Evolutionary conservation across 345 rosid genomes (phyloP).

Genomic region (Eucalyptus shirleyi): DNA sequence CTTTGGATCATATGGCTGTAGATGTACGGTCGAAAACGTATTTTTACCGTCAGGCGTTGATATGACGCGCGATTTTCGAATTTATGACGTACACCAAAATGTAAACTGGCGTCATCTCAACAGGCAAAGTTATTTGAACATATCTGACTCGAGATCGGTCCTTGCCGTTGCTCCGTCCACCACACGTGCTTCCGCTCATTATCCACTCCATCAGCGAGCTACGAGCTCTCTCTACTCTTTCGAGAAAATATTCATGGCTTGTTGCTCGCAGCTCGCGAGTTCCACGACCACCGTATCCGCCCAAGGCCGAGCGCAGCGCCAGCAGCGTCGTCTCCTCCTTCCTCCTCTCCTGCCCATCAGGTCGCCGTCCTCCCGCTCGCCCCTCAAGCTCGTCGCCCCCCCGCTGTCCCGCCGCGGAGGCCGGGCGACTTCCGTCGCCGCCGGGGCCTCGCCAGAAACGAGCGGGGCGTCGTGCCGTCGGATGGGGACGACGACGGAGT

Average conservation of each 20-base stretch:
- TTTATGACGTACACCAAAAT: background rate
- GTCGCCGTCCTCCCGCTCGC: background rate
- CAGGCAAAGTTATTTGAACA: background rate
- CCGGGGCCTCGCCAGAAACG: slow-evolving; percentile 17
- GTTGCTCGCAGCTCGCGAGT: background rate
- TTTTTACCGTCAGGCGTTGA: too few species aligned
- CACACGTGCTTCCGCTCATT: background rate
- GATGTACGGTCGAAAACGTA: too few species aligned
- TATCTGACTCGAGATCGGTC: background rate
- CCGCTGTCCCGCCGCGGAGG: background rate
- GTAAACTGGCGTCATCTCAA: background rate
- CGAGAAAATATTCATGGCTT: background rate
- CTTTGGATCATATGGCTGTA: background rate
- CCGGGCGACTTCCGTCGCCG: background rate
- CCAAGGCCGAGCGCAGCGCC: background rate
- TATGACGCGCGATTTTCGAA: background rate
- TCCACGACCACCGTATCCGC: background rate
- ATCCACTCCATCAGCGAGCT: background rate
- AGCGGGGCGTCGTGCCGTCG: slow-evolving; percentile 10
- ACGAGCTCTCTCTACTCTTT: background rate
- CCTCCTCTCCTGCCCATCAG: background rate
- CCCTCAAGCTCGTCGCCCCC: background rate
- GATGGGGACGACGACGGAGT: slow-evolving; percentile 52
- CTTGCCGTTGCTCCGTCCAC: background rate
- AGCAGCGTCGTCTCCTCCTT: background rate